Evolutionary conservation across 176 grass and related monocot genomes (phyloP).

Genomic region (Guadua angustifolia): DNA sequence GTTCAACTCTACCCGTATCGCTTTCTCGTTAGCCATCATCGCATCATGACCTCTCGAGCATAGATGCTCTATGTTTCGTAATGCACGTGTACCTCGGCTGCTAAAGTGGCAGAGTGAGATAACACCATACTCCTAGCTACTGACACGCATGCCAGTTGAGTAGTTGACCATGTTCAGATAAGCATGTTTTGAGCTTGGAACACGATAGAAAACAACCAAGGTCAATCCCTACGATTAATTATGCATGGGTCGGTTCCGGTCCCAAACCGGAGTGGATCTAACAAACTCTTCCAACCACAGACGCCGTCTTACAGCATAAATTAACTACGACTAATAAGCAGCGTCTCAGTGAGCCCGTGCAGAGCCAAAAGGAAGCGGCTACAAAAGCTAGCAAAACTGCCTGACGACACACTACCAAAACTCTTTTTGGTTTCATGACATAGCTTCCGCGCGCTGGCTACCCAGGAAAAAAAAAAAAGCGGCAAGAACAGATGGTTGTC

Average conservation of each 20-base stretch:
- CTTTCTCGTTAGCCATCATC: constrained; percentile 27
- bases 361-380: constrained; percentile 30
- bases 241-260: constrained; percentile 15
- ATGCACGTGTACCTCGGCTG: not conserved
- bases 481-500: constrained; percentile 42
- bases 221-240: not conserved
- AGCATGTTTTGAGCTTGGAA: not conserved
- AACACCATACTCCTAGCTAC: not conserved
- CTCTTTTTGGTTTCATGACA: constrained; percentile 19
- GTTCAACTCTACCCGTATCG: not conserved
- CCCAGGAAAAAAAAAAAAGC: not conserved
- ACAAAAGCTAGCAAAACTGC: constrained; percentile 1
- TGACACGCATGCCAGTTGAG: constrained; percentile 30
- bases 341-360: constrained; percentile 36
- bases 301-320: not conserved
- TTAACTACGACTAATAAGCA: not conserved
- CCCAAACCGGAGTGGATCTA: constrained; percentile 50
- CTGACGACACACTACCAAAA: constrained; percentile 52
- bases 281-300: constrained; percentile 49
- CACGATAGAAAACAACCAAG: not conserved
- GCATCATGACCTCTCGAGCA: not conserved
- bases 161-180: constrained; percentile 43
- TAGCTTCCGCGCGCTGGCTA: not conserved
- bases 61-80: not conserved
- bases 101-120: not conserved